Evolutionary conservation across 169 alveolate genomes (phyloP), one percentile per base, ranked within the genome.

Genomic region (Cystoisospora suis): DNA sequence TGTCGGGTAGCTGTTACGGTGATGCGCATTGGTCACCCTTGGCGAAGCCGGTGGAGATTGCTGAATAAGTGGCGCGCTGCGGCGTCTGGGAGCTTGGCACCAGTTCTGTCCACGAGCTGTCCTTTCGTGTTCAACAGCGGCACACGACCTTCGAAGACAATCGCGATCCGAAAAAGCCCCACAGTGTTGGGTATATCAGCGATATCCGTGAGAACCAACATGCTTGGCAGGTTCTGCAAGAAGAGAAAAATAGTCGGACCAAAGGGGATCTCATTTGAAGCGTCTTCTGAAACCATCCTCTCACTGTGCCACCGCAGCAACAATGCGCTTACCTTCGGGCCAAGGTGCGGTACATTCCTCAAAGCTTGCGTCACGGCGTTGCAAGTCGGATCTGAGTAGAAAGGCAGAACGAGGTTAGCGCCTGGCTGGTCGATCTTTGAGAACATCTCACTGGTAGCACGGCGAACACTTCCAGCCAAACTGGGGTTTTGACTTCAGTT

Each of bases 201-300:
- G 61, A 87, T 87, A 32, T 87, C 91, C 23, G 91, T 72, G 58
- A 87, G 86, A n/a, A 87, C 91, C 91, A 87, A 36, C 79, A 87
- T 70, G 61, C 80, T 85, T 29, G 91, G 91, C 36, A 87, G 49
- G 29, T 83, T 85, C 91, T 87, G 87, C 45, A 75, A n/a, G n/a
- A n/a, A n/a, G n/a, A n/a, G n/a, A n/a, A n/a, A n/a, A n/a, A n/a
- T n/a, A n/a, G n/a, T n/a, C n/a, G n/a, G n/a, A n/a, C n/a, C n/a
- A n/a, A n/a, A n/a, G n/a, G n/a, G n/a, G n/a, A n/a, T n/a, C n/a
- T n/a, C n/a, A n/a, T n/a, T n/a, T n/a, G n/a, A n/a, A n/a, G n/a
- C n/a, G n/a, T n/a, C n/a, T n/a, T n/a, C n/a, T n/a, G n/a, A n/a
- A n/a, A n/a, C n/a, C n/a, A n/a, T n/a, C n/a, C n/a, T n/a, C n/a